Conservation (phyloP, 805 yeast genomes). For the Saccharomycopsis sp. region DNA sequence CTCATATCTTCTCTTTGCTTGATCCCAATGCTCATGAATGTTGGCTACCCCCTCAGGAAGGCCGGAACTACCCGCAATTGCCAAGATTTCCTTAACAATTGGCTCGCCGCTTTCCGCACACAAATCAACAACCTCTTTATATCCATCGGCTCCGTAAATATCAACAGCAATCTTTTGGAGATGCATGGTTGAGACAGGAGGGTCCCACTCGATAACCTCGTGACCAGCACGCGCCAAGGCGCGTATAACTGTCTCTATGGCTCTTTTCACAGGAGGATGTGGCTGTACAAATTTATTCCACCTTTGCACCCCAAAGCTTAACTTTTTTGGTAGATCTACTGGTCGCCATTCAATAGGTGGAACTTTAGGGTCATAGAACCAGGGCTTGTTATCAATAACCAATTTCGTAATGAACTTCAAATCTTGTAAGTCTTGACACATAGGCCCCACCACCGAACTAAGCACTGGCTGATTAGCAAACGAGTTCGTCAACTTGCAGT, state of each 20-base stretch:
- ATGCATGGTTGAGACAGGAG: conserved; percentile 27
- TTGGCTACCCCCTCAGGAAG: conserved; percentile 9
- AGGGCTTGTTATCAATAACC: conserved; percentile 36
- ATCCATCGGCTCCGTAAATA: conserved; percentile 33
- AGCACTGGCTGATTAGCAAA: conserved; percentile 30
- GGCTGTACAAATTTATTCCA: conserved; percentile 44
- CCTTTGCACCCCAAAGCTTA: conserved; percentile 40
- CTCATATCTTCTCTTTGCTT: conserved; percentile 30
- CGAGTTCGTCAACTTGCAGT: conserved; percentile 24
- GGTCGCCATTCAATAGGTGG: conserved; percentile 47
- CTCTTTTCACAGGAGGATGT: conserved; percentile 49
- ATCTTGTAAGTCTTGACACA: conserved; percentile 28
- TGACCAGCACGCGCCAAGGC: conserved; percentile 33
- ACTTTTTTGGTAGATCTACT: conserved; percentile 25
- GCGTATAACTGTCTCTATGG: conserved; percentile 29
- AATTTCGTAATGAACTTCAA: conserved; percentile 30
- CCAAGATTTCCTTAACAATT: conserved; percentile 27
- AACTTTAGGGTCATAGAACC: conserved; percentile 44
- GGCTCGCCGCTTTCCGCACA: conserved; percentile 30
- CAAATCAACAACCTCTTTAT: conserved; percentile 28
- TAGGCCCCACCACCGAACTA: conserved; percentile 33
- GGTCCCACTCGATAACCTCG: conserved; percentile 37
- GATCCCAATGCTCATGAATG: conserved; percentile 35
- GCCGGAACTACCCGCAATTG: conserved; percentile 22
- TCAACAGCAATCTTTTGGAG: conserved; percentile 25